These are phyloP conservation scores for Colletotrichum limetticola DNA, from an alignment of 2,329 filamentous ascomycete species.

Conservation along the genomic window DNA sequence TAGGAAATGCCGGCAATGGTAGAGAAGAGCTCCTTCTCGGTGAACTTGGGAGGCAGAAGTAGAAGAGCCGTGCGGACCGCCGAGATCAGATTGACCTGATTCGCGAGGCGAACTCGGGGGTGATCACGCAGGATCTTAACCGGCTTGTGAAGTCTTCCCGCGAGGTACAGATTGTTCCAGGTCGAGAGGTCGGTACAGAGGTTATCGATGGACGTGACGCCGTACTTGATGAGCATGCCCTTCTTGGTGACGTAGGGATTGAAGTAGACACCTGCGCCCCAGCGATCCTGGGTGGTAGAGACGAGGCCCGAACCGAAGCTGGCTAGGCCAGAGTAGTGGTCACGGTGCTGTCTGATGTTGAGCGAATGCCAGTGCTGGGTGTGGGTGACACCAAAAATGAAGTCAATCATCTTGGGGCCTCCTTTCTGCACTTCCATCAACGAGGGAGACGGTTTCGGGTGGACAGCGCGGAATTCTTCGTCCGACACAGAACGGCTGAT, in stretches of 20 bases:
- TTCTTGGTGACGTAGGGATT: constrained; percentile 96
- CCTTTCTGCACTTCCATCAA: constrained; percentile 88
- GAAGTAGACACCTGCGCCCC: constrained; percentile 96
- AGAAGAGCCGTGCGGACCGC: constrained; percentile 91
- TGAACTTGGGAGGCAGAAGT: constrained; percentile 85
- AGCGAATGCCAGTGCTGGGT: constrained; percentile 97
- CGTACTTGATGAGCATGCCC: constrained; percentile 96
- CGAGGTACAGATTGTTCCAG: constrained; percentile 97
- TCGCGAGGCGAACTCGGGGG: constrained; percentile 89
- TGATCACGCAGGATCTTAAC: constrained; percentile 98
- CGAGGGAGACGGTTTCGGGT: constrained; percentile 83
- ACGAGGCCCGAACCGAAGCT: constrained; percentile 87
- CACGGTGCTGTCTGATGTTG: constrained; percentile 86
- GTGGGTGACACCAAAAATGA: constrained; percentile 95
- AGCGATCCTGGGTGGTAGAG: constrained; percentile 84
- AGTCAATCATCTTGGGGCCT: constrained; percentile 96
- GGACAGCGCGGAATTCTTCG: constrained; percentile 71
- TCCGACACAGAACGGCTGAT: constrained; percentile 62
- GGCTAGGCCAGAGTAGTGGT: constrained; percentile 91
- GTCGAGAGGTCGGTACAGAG: constrained; percentile 86
- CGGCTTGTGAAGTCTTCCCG: constrained; percentile 94
- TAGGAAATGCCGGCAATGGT: constrained; percentile 95
- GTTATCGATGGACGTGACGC: constrained; percentile 93
- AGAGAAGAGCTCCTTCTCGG: constrained; percentile 86
- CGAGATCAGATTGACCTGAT: constrained; percentile 94